Conservation (phyloP, 2,329 filamentous ascomycete genomes). For the Talaromyces sp. region DNA sequence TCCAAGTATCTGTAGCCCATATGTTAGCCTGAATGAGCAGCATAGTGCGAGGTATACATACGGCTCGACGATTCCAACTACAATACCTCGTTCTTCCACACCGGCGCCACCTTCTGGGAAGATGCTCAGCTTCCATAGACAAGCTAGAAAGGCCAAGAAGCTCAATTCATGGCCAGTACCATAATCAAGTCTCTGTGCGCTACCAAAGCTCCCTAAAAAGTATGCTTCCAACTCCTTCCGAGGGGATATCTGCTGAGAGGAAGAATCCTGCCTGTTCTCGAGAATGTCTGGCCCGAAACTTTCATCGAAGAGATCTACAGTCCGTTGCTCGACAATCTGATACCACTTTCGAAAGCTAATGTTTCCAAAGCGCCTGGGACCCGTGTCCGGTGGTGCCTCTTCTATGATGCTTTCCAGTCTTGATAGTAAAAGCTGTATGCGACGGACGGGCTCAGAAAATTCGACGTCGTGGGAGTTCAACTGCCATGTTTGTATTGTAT, state of each 20-base stretch:
- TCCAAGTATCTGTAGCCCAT: slow-evolving; percentile 61
- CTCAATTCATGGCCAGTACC: slow-evolving; percentile 94
- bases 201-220: slow-evolving; percentile 81
- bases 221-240: slow-evolving; percentile 71
- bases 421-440: slow-evolving; percentile 63
- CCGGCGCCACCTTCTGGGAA: slow-evolving; percentile 59
- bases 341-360: slow-evolving; percentile 85
- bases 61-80: slow-evolving; percentile 77
- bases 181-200: slow-evolving; percentile 84
- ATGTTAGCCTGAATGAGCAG: background rate
- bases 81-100: slow-evolving; percentile 70
- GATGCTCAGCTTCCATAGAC: slow-evolving; percentile 83
- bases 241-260: slow-evolving; percentile 43
- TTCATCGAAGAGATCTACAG: slow-evolving; percentile 55
- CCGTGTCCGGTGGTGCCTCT: slow-evolving; percentile 76
- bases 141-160: slow-evolving; percentile 85
- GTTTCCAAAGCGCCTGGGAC: slow-evolving; percentile 88
- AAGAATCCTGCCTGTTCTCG: slow-evolving; percentile 25
- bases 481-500: slow-evolving; percentile 49
- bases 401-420: slow-evolving; percentile 65
- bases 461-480: slow-evolving; percentile 41
- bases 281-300: slow-evolving; percentile 53
- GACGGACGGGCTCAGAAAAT: slow-evolving; percentile 57
- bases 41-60: slow-evolving; percentile 46
- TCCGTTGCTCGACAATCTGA: slow-evolving; percentile 60